These are phyloP conservation scores for Barbatosphaeria neglecta DNA, from an alignment of 495 filamentous ascomycete genomes.

Conservation along the genomic window DNA sequence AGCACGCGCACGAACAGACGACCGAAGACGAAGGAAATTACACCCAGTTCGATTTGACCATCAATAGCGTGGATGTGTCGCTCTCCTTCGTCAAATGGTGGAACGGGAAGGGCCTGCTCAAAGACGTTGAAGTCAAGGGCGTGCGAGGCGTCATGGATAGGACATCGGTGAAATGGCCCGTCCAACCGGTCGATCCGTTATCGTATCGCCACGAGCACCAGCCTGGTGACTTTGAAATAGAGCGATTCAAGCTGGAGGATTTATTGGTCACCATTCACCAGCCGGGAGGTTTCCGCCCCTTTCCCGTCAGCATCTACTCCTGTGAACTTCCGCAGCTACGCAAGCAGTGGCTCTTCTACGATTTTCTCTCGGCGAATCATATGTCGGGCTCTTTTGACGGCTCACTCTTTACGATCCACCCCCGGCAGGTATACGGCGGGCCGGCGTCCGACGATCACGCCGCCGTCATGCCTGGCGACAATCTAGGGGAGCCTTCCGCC, in stretches of 20 bases:
- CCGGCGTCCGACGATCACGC: slow-evolving; percentile 29
- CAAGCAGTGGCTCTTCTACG: slow-evolving; percentile 96
- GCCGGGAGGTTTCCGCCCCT: slow-evolving; percentile 79
- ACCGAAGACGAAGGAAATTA: slow-evolving; percentile 68
- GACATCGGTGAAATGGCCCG: slow-evolving; percentile 61
- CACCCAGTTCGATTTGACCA: slow-evolving; percentile 91
- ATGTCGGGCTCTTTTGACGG: slow-evolving; percentile 95
- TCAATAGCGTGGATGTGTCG: slow-evolving; percentile 91
- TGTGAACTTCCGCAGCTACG: slow-evolving; percentile 86
- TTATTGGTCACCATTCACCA: slow-evolving; percentile 87
- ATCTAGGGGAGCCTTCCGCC: slow-evolving; percentile 40
- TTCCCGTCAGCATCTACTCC: slow-evolving; percentile 86
- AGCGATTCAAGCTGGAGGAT: slow-evolving; percentile 91
- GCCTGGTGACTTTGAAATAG: slow-evolving; percentile 91
- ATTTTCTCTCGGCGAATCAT: slow-evolving; percentile 87
- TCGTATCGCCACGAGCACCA: slow-evolving; percentile 77
- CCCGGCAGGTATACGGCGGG: slow-evolving; percentile 71
- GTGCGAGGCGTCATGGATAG: slow-evolving; percentile 94
- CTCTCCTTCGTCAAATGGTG: slow-evolving; percentile 97
- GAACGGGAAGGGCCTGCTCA: slow-evolving; percentile 85
- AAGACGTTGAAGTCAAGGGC: slow-evolving; percentile 86
- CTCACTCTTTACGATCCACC: slow-evolving; percentile 94
- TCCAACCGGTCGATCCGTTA: slow-evolving; percentile 68
- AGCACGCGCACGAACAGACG: slow-evolving; percentile 30
- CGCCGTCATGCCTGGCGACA: slow-evolving; percentile 15